phyloP scores from a whole-genome alignment of 495 filamentous ascomycete genomes.

The Lasiosphaeris hirsuta region DNA sequence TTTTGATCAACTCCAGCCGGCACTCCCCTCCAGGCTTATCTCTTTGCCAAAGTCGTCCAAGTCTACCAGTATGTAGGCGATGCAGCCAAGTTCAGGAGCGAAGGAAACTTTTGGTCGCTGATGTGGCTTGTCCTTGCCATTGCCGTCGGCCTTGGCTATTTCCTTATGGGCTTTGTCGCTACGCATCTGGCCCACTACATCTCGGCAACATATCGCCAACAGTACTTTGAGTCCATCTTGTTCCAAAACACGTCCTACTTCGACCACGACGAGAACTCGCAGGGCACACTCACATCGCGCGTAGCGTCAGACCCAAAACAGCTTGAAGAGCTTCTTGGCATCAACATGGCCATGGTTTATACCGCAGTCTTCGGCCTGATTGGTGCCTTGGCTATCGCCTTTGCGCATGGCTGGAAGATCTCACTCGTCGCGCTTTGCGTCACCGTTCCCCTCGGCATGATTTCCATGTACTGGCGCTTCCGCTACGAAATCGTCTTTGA shows the following conservation, averaged over 20 bases:
- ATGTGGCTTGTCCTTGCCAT: slow-evolving; percentile 57
- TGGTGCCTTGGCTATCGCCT: slow-evolving; percentile 40
- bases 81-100: slow-evolving; percentile 33
- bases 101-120: slow-evolving; percentile 52
- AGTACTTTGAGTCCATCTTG: slow-evolving; percentile 56
- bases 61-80: too few species aligned
- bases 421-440: slow-evolving; percentile 42
- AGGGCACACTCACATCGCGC: slow-evolving; percentile 38
- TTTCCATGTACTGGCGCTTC: slow-evolving; percentile 42
- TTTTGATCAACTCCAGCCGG: slow-evolving; percentile 14
- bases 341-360: slow-evolving; percentile 42
- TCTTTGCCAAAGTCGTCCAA: slow-evolving; percentile 40
- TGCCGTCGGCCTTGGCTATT: slow-evolving; percentile 44
- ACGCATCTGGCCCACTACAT: slow-evolving; percentile 42
- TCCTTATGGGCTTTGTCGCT: slow-evolving; percentile 47
- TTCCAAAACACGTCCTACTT: slow-evolving; percentile 51
- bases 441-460: slow-evolving; percentile 40
- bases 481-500: slow-evolving; percentile 47
- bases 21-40: slow-evolving; percentile 40
- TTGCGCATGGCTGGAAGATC: slow-evolving; percentile 51
- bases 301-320: slow-evolving; percentile 53
- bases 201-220: slow-evolving; percentile 43
- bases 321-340: slow-evolving; percentile 56
- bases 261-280: slow-evolving; percentile 40
- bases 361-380: slow-evolving; percentile 41